phyloP scores from a whole-genome alignment of 208 protist genomes.

The Acanthamoeba rhysodes region DNA sequence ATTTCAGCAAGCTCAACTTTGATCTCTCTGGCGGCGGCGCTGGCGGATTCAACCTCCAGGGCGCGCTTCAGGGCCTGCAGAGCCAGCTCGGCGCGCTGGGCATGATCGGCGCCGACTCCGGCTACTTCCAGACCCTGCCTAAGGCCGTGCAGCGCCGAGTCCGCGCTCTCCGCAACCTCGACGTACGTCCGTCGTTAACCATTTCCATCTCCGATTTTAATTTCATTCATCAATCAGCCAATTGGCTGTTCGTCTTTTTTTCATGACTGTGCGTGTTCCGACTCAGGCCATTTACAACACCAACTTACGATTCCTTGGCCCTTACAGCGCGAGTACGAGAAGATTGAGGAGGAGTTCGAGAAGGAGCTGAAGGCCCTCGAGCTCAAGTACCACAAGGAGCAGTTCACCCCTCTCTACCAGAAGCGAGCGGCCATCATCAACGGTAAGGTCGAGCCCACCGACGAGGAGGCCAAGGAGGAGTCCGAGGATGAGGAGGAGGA shows the following conservation, averaged over 20 bases:
- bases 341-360: conserved; percentile 68
- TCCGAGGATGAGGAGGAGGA: conserved; percentile 33
- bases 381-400: conserved; percentile 64
- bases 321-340: conserved; percentile 38
- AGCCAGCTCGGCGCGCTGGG: background rate
- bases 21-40: conserved; percentile 24
- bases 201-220: background rate
- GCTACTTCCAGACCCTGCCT: conserved; percentile 65
- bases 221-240: no score
- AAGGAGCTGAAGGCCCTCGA: conserved; percentile 54
- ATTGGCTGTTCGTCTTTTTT: no score
- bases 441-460: conserved; percentile 67
- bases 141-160: conserved; percentile 35
- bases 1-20: conserved; percentile 63
- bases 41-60: conserved; percentile 23
- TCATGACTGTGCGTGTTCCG: no score
- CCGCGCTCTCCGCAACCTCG: conserved; percentile 60
- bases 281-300: background rate
- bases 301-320: no score
- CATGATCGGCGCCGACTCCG: conserved; percentile 20
- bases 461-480: conserved; percentile 44
- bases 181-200: background rate
- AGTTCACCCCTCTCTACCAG: conserved; percentile 41
- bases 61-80: background rate
- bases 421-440: conserved; percentile 61